phyloP scores from a whole-genome alignment of 306 rosid species.

The Crataegus laevigata region DNA sequence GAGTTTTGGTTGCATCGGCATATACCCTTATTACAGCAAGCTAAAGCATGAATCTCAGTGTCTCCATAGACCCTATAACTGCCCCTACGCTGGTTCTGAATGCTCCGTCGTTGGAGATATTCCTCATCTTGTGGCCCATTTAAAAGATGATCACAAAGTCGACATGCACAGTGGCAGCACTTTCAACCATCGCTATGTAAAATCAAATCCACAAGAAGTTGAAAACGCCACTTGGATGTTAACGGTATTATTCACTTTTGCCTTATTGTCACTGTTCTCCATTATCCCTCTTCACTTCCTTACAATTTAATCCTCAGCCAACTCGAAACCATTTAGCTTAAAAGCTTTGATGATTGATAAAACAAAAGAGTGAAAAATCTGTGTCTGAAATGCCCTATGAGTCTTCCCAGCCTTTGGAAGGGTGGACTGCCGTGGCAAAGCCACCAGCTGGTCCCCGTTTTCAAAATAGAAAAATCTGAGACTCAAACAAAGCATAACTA shows the following conservation, averaged over 20 bases:
- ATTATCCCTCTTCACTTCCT: background rate
- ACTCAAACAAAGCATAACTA: background rate
- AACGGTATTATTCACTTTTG: conserved; percentile 51
- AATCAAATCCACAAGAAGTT: conserved; percentile 92
- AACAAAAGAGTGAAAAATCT: background rate
- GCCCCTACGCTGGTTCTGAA: conserved; percentile 96
- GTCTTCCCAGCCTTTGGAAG: too few species aligned
- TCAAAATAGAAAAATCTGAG: too few species aligned
- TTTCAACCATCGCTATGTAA: conserved; percentile 91
- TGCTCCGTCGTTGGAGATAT: conserved; percentile 75
- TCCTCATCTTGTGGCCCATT: conserved; percentile 70
- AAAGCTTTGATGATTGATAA: background rate
- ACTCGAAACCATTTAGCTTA: background rate
- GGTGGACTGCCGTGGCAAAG: too few species aligned
- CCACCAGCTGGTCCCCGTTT: too few species aligned
- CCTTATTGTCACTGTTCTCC: background rate
- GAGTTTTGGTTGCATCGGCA: conserved; percentile 68
- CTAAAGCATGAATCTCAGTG: conserved; percentile 88
- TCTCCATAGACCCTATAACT: conserved; percentile 64
- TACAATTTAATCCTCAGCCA: background rate
- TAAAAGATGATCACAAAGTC: conserved; percentile 87
- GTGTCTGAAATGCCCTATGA: background rate
- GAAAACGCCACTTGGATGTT: conserved; percentile 99
- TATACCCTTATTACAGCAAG: conserved; percentile 92
- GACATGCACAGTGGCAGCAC: conserved; percentile 97